Conservation (phyloP, 345 rosid species). For the Punica granatum region DNA sequence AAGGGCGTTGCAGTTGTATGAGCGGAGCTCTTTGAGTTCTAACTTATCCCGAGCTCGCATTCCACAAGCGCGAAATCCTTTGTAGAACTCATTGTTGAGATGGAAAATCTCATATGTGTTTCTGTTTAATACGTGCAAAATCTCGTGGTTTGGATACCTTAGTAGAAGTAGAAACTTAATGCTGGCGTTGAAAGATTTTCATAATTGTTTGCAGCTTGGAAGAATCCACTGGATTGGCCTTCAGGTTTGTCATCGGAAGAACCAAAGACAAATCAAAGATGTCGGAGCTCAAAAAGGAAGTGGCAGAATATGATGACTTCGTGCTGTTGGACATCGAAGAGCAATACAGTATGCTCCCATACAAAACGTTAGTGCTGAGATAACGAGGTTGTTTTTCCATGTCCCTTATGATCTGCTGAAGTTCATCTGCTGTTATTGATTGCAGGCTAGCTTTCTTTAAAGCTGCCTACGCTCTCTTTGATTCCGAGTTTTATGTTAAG, state of each 20-base stretch:
- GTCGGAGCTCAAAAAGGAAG: constrained; percentile 65
- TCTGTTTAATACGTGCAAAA: too few relatives aligned
- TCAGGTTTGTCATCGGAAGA: constrained; percentile 78
- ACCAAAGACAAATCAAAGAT: constrained; percentile 54
- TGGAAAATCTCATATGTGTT: not conserved
- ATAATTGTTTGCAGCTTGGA: constrained; percentile 50
- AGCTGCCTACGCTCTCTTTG: constrained; percentile 83
- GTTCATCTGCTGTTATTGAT: constrained; percentile 1
- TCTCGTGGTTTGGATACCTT: not conserved
- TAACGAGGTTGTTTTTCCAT: constrained; percentile 1
- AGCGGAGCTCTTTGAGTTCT: not conserved
- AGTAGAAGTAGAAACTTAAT: not conserved
- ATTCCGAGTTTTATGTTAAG: constrained; percentile 86
- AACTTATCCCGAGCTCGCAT: not conserved
- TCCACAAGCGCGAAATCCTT: not conserved
- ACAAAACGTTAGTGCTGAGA: constrained; percentile 68
- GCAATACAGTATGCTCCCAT: constrained; percentile 96
- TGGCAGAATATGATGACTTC: constrained; percentile 79
- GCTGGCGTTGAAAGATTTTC: not conserved
- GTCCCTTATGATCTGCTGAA: not conserved
- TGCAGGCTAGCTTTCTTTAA: constrained; percentile 85
- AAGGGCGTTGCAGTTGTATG: not conserved
- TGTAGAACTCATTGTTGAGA: not conserved
- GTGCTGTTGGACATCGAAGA: constrained; percentile 80
- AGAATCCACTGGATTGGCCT: constrained; percentile 83